These are phyloP conservation scores for Medicago lupulina DNA, from an alignment of 306 rosid species.

Conservation along the genomic window DNA sequence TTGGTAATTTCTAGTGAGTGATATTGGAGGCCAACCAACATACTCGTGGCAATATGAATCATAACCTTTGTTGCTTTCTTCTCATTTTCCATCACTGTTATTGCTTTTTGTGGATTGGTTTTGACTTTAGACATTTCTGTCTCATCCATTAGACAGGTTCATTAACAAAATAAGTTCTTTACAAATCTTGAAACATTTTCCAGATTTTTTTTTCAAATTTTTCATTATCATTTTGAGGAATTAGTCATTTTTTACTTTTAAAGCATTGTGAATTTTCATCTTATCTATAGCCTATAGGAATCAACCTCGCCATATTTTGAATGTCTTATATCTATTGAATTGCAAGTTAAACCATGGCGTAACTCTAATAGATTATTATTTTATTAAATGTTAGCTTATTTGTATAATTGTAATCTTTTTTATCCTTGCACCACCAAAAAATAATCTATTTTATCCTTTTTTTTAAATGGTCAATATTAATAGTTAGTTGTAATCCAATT, in stretches of 20 bases:
- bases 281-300: background rate
- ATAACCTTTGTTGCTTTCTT: constrained; percentile 54
- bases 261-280: too few relatives aligned
- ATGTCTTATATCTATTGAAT: background rate
- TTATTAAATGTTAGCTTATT: too few relatives aligned
- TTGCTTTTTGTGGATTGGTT: constrained; percentile 42
- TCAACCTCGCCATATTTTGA: background rate
- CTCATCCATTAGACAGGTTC: constrained; percentile 11
- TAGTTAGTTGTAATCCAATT: too few relatives aligned
- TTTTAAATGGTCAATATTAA: too few relatives aligned
- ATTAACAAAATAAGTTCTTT: constrained; percentile 17
- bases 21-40: constrained; percentile 70
- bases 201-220: background rate
- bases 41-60: constrained; percentile 66
- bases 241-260: background rate
- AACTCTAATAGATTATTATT: too few relatives aligned
- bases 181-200: background rate
- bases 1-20: constrained; percentile 58
- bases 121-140: constrained; percentile 44
- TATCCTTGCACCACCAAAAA: too few relatives aligned
- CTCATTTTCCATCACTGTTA: constrained; percentile 41
- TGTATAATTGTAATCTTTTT: too few relatives aligned
- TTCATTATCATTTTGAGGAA: background rate
- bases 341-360: background rate
- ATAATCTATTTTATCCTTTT: too few relatives aligned